Conservation (phyloP, 805 yeast genomes). For the Metschnikowia similis region DNA sequence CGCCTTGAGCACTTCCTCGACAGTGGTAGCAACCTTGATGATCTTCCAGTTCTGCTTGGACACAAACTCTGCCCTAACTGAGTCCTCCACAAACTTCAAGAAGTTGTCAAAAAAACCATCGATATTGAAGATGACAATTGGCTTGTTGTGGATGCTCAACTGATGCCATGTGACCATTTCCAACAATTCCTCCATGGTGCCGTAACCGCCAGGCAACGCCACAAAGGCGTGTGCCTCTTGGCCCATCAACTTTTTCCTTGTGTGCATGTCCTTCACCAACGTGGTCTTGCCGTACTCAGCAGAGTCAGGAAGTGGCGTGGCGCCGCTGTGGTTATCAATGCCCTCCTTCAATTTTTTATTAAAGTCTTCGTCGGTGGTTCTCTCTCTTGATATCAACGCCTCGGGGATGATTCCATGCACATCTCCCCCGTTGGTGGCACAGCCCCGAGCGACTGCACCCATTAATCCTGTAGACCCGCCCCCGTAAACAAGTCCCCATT, state of each 20-base stretch:
- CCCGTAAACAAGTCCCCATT: constrained; percentile 81
- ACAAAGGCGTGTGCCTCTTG: constrained; percentile 81
- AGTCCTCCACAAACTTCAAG: constrained; percentile 53
- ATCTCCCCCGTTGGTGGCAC: constrained; percentile 54
- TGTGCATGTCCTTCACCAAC: constrained; percentile 84
- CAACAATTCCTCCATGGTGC: constrained; percentile 84
- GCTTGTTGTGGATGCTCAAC: constrained; percentile 78
- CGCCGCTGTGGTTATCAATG: constrained; percentile 61
- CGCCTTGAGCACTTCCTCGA: constrained; percentile 62
- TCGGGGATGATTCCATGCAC: constrained; percentile 88
- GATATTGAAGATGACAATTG: constrained; percentile 72
- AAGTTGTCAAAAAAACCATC: constrained; percentile 77
- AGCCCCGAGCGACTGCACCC: constrained; percentile 70
- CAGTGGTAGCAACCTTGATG: constrained; percentile 61
- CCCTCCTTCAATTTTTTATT: constrained; percentile 47
- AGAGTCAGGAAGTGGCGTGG: constrained; percentile 59
- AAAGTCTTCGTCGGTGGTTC: constrained; percentile 41
- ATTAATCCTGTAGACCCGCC: constrained; percentile 86
- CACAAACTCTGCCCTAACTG: constrained; percentile 65
- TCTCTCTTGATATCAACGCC: constrained; percentile 71
- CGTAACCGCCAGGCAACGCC: constrained; percentile 91
- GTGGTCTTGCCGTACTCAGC: constrained; percentile 70
- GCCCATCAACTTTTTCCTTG: constrained; percentile 83
- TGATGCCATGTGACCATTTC: constrained; percentile 91
- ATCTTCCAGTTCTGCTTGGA: constrained; percentile 62